Base-by-base conservation (phyloP, 2,329 filamentous ascomycete species). In the Leptodontidium sp. region DNA sequence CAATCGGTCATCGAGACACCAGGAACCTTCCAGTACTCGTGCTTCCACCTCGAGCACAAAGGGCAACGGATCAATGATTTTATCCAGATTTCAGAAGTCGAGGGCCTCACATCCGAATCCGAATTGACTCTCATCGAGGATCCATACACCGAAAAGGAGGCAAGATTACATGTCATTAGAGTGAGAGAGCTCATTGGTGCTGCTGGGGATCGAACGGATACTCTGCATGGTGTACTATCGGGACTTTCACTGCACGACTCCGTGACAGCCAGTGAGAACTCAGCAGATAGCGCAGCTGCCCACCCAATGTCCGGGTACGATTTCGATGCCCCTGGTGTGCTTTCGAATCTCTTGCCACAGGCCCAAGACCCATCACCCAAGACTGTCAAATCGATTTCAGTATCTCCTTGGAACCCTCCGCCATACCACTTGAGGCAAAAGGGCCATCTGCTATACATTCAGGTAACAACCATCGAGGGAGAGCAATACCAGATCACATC, bases 131-230 rank as follows among this genome's bases (percentile, higher is more conserved):
- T 99, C 75, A 89, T 98, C 65, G 92, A 98, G 82, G 96, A 99
- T 78, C 93, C 97, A 57, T 99, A 99, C 81, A 99, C 93, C 53
- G 96, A 99, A 84, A 98, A 97, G 84, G 96, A 99, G 82, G 95
- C 96, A 38, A 91, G 97, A 73, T 92, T 99, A 85, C 96, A 99
- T 81, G 84, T 98, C 72, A 89, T 99, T 64, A 88, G 96, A 73
- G 91, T 97, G 70, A 88, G 96, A 72, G 96, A 99, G 79, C 87
- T 99, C 73, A 94, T 99, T 75, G 96, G 96, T 61, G 95, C 95
- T 75, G 90, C 95, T 52, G 94, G 94, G 52, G 90, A 98, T 80
- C 91, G 94, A 70, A 91, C 93, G 65, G 96, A 98, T 79, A 89
- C 91, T 66, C 86, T 97, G 53, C 91, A 97, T 75, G 96, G 96